Evolutionary conservation across 345 rosid genomes (phyloP), one percentile per base, ranked within the genome.

Genomic region (Syzygium aromaticum): DNA sequence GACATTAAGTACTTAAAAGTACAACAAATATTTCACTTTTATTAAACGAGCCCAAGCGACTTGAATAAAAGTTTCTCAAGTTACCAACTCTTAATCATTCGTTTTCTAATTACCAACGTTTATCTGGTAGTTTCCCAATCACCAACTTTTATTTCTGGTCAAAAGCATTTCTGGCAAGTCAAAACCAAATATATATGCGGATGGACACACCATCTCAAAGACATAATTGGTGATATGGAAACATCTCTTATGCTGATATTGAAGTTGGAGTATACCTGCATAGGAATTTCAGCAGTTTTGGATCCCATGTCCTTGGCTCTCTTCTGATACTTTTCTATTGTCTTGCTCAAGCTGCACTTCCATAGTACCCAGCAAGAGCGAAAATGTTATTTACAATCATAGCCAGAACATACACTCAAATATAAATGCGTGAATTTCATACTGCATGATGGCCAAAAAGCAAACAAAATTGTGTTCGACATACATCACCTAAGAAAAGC

Each of bases 321-420:
- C 89, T 88, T 96, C 84, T 93, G 95, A 88, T 97, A 97, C 59
- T 95, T 90, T 82, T 97, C 99, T 90, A 97, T 92, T 28, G 94
- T 96, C 88, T 90, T 93, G 82, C 87, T 90, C 90, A 91, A 87
- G 87, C 98, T 97, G 92, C 84, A 73, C 19, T 30, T 33, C 49
- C 82, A 1, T 19, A 19, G 40, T 49, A 38, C 49, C 25, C 80
- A 25, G 4, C 3, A 11, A 38, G 49, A 38, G 80, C 7, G 14
- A 19, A 33, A 73, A 7, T 38, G 49, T 33, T 21, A 73, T 38
- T 38, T 33, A 73, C 80, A 73, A 73, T 73, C 80, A 73, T 33
- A 38, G 49, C 80, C 19, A 33, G 25, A 33, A 73, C 49, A 40
- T 73, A 73, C 46, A 33, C 80, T 33, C 43, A 33, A 33, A 73